Base-by-base conservation (phyloP, 192 early-diverging fungal species). In the Radiomyces spectabilis region DNA sequence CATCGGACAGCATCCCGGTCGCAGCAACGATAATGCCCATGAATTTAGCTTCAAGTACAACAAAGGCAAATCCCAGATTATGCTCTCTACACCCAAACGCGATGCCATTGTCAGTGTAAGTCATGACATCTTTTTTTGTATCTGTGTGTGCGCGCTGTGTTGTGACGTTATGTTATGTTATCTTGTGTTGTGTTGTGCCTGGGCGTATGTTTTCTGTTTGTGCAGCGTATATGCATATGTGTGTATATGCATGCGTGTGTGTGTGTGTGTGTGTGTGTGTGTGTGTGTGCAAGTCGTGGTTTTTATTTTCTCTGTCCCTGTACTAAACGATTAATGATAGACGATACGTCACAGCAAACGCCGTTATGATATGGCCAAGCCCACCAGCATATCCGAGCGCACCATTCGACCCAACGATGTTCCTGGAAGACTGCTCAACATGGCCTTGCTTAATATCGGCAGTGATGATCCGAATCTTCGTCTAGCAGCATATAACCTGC, bases 351-450 rank as follows among this genome's bases (percentile, higher is more conserved):
- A 77, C 47, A 82, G 86, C 0, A 85, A 86, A 38, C 64, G 84
- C 34, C 63, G 86, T 18, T 89, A 82, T 65, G 74, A 86, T 39
- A 75, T 78, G 42, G 61, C 86, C 0, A 83, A 81, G 47, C 86
- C 83, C 12, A 58, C 69, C 9, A 77, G 71, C 43, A 68, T 84
- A 18, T 68, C 73, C 18, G 86, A 91, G 43, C 81, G 91, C 45
- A 78, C 71, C 2, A 84, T 97, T 41, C 80, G 85, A 41, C 92
- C 94, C 3, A 75, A 78, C 9, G 92, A 94, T 77, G 92, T 96
- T 5, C 89, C 93, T 0, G 95, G 94, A 9, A 88, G 85, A 16
- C 65, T 98, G 34, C 73, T 98, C 33, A 97, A 95, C 50, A 92
- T 97, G 74, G 89, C 94, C 18, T 61, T 98, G 53, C 72, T 93